phyloP scores from a whole-genome alignment of 768 basidiomycete genomes.

The Podaxis pistillaris region DNA sequence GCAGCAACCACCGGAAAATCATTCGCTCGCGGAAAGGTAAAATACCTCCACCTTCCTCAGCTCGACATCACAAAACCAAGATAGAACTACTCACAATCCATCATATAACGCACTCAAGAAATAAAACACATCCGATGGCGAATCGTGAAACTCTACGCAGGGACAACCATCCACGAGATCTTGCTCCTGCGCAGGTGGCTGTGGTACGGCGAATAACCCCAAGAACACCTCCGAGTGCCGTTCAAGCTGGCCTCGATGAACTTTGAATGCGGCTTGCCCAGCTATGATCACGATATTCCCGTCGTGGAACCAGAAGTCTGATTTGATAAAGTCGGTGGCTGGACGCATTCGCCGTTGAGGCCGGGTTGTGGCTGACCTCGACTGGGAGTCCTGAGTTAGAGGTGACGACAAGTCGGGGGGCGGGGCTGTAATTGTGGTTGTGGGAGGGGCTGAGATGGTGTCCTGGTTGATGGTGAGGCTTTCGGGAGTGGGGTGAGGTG shows the following conservation, averaged over 20 bases:
- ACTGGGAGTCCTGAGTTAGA: neutral
- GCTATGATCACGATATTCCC: slow-evolving; percentile 69
- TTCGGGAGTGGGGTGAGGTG: neutral
- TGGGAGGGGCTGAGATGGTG: neutral
- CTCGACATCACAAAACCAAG: neutral
- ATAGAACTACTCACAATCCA: slow-evolving; percentile 55
- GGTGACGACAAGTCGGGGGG: neutral
- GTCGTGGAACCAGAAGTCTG: slow-evolving; percentile 74
- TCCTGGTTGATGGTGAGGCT: neutral
- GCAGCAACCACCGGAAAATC: slow-evolving; percentile 62
- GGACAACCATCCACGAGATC: slow-evolving; percentile 56
- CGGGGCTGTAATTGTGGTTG: neutral
- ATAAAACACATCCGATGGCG: slow-evolving; percentile 63
- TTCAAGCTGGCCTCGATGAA: slow-evolving; percentile 70
- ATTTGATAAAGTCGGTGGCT: slow-evolving; percentile 31
- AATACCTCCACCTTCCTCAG: slow-evolving; percentile 43
- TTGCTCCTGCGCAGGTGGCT: slow-evolving; percentile 38
- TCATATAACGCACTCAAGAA: slow-evolving; percentile 73
- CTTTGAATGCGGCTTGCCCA: slow-evolving; percentile 61
- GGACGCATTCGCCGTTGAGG: neutral
- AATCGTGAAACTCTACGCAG: slow-evolving; percentile 62
- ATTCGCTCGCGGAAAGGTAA: slow-evolving; percentile 44
- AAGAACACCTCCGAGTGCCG: slow-evolving; percentile 79
- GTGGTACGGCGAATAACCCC: slow-evolving; percentile 63
- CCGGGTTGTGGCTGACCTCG: slow-evolving; percentile 1